Evolutionary conservation across 2,329 filamentous ascomycete species (phyloP).

Genomic region (Cercospora sojina): DNA sequence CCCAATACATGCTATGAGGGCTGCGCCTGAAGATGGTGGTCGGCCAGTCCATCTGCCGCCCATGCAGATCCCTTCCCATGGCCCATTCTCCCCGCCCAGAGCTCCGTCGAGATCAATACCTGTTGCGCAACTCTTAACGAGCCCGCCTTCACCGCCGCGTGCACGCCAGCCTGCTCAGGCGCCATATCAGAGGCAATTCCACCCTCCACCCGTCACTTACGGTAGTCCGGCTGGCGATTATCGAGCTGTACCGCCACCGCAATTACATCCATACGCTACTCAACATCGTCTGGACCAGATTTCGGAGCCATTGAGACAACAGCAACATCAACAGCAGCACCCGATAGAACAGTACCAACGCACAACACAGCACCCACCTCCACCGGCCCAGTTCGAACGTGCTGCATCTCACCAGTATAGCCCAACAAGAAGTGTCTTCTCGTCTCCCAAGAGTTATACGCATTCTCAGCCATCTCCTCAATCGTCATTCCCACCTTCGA

Average conservation of each 20-base stretch:
- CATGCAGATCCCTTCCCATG: constrained; percentile 42
- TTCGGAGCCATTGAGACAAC: constrained; percentile 16
- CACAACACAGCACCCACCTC: constrained; percentile 15
- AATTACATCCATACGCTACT: neutral
- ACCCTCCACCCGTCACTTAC: constrained; percentile 13
- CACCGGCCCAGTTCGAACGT: constrained; percentile 11
- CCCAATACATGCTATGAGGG: constrained; percentile 34
- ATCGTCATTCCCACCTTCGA: constrained; percentile 22
- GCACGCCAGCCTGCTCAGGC: constrained; percentile 14
- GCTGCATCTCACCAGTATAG: constrained; percentile 18
- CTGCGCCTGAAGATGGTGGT: constrained; percentile 17
- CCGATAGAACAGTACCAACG: constrained; percentile 13
- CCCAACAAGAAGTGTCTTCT: constrained; percentile 25
- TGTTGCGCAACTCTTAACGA: constrained; percentile 31
- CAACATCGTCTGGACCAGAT: constrained; percentile 26
- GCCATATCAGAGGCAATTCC: constrained; percentile 31
- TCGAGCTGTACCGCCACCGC: constrained; percentile 33
- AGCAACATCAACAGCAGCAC: constrained; percentile 7
- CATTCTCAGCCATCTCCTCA: constrained; percentile 32
- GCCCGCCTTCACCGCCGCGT: constrained; percentile 37
- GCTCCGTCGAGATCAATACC: constrained; percentile 25
- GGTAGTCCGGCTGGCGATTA: constrained; percentile 17
- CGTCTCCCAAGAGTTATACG: constrained; percentile 28
- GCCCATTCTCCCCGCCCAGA: constrained; percentile 26
- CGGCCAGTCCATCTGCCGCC: constrained; percentile 38